Evolutionary conservation across 768 basidiomycete species (phyloP), one percentile per base, ranked within the genome.

Genomic region (Lactarius sanguifluus): DNA sequence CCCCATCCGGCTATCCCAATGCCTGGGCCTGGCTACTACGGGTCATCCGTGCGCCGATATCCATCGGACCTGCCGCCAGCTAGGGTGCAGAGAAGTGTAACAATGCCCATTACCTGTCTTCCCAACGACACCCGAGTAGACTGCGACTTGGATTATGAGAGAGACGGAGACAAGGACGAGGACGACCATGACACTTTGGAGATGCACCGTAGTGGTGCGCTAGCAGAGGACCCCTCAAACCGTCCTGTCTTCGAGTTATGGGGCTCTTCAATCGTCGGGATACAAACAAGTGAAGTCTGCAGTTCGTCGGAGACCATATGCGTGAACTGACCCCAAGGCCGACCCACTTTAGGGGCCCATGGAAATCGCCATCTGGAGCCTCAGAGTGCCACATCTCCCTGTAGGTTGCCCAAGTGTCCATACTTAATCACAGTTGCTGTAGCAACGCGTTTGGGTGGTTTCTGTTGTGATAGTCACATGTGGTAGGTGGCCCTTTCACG

Each of bases 381-480:
- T 12, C 36, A 36, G 36, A 12, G 2, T 36, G 1, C 36, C 12
- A 32, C 8, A 1, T 20, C 8, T 47, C 9, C 7, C 2, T 61
- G 59, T n/a, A 45, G 18, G 16, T 18, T 32, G 7, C 41, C 41
- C 18, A 18, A 43, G n/a, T 65, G 64, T 47, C 0, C 9, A 9
- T 7, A 1, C 20, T 4, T n/a, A 2, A 7, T 13, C 40, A 32
- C 32, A 23, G 47, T 0, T 8, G n/a, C n/a, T 38, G 16, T 13
- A 28, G n/a, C 43, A 5, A 34, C 32, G 9, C 23, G 34, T 18
- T 28, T 56, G 32, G 32, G 41, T 30, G 59, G 64, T 12, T 65
- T 65, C 41, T 65, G 64, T 41, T 28, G 32, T 32, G 18, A 60
- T 4, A 2, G 12, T 2, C 59, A 65, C 25, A 61, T 28, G 54